Conservation (phyloP, 23 red algal species). For the Gracilaria gracilis region DNA sequence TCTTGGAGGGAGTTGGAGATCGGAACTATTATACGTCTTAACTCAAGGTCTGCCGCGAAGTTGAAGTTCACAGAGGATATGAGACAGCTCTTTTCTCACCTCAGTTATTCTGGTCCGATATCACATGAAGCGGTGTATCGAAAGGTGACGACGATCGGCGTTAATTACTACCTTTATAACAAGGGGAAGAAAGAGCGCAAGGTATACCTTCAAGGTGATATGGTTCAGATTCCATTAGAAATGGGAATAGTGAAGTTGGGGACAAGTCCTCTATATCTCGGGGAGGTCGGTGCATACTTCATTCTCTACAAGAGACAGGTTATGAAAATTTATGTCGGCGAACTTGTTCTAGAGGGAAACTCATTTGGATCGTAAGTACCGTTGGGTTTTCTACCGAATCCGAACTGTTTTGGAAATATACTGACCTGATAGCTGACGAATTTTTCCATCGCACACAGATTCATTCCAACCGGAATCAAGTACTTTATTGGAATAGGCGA, state of each 20-base stretch:
- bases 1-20: slow-evolving; percentile 66
- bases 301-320: slow-evolving; percentile 64
- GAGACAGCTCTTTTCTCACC: slow-evolving; percentile 63
- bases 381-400: not conserved
- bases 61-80: slow-evolving; percentile 70
- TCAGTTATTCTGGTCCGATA: slow-evolving; percentile 62
- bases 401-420: not conserved
- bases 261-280: slow-evolving; percentile 44
- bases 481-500: slow-evolving; percentile 70
- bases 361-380: slow-evolving; percentile 63
- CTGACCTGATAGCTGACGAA: slow-evolving; percentile 1
- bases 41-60: slow-evolving; percentile 52
- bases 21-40: slow-evolving; percentile 58
- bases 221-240: slow-evolving; percentile 67
- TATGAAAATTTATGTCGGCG: slow-evolving; percentile 66
- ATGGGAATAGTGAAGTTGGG: slow-evolving; percentile 71
- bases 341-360: slow-evolving; percentile 74
- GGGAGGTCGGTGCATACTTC: slow-evolving; percentile 46
- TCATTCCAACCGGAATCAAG: slow-evolving; percentile 72
- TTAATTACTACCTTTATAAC: slow-evolving; percentile 73
- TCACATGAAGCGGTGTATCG: slow-evolving; percentile 61
- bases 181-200: slow-evolving; percentile 75
- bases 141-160: slow-evolving; percentile 74
- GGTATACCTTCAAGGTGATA: slow-evolving; percentile 65
- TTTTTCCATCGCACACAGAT: not conserved